A percentile compares a stretch with the other conserved stretches of the same genome.
Evolutionary conservation across 805 yeast genomes (phyloP).

Genomic region (Candida incommunis): DNA sequence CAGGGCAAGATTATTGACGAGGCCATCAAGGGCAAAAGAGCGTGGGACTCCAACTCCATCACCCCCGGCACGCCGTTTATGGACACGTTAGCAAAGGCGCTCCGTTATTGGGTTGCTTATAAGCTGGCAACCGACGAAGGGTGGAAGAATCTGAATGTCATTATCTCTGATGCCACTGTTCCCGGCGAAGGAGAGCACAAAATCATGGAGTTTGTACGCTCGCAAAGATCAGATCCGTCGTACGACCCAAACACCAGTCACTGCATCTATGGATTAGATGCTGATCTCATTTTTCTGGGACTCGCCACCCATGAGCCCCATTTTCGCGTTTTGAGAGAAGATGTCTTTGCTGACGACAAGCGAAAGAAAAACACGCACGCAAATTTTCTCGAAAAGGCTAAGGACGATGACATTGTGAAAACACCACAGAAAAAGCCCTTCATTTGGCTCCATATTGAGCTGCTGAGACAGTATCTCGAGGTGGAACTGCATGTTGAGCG

Average conservation of each 20-base stretch:
- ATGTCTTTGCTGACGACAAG: conserved; percentile 75
- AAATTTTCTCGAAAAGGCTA: conserved; percentile 27
- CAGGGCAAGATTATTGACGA: conserved; percentile 55
- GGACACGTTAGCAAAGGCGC: conserved; percentile 70
- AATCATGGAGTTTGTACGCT: conserved; percentile 83
- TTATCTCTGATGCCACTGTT: conserved; percentile 86
- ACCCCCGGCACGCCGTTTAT: conserved; percentile 97
- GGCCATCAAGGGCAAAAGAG: conserved; percentile 47
- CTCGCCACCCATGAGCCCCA: conserved; percentile 91
- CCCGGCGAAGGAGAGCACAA: conserved; percentile 99
- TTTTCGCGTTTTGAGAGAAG: conserved; percentile 86
- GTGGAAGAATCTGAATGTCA: conserved; percentile 68
- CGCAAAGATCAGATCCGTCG: conserved; percentile 54
- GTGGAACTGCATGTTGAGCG: conserved; percentile 65
- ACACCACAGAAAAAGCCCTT: conserved; percentile 55
- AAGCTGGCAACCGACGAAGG: conserved; percentile 75
- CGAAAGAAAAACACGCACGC: conserved; percentile 17
- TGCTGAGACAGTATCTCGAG: conserved; percentile 75
- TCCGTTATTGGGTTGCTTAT: conserved; percentile 77
- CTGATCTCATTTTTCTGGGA: conserved; percentile 90
- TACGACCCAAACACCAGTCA: conserved; percentile 77
- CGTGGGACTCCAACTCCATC: conserved; percentile 83
- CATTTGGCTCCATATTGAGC: conserved; percentile 82
- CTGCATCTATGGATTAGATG: conserved; percentile 91
- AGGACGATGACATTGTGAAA: conserved; percentile 23